These are phyloP conservation scores for Olyra latifolia DNA, from an alignment of 176 grass and related monocot species.

Conservation along the genomic window DNA sequence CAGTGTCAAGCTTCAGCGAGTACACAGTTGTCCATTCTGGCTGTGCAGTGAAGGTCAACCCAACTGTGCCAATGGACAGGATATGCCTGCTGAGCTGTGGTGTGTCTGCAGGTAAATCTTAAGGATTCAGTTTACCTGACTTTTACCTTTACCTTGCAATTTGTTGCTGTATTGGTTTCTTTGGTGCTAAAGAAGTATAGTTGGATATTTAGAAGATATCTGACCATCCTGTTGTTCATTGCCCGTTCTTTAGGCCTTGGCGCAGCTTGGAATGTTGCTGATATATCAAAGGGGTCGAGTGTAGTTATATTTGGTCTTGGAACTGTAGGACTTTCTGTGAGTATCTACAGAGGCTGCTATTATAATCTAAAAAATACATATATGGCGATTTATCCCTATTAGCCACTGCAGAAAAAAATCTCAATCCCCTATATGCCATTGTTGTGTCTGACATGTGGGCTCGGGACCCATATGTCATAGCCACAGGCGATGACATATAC, in stretches of 20 bases:
- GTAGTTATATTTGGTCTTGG: slow-evolving; percentile 98
- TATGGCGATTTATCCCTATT: no score
- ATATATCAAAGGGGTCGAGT: slow-evolving; percentile 73
- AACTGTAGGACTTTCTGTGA: slow-evolving; percentile 91
- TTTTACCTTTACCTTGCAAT: neutral
- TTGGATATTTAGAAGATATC: neutral
- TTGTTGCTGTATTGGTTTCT: neutral
- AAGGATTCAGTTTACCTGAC: neutral
- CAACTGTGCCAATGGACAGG: slow-evolving; percentile 68
- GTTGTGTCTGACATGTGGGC: no score
- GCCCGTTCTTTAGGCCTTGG: slow-evolving; percentile 60
- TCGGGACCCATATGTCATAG: no score
- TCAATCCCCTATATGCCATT: no score
- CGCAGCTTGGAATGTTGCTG: slow-evolving; percentile 90
- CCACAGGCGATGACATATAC: no score
- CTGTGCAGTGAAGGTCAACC: slow-evolving; percentile 74
- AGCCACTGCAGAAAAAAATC: no score
- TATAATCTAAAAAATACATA: slow-evolving; percentile 19
- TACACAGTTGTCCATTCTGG: slow-evolving; percentile 84
- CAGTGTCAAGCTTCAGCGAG: slow-evolving; percentile 97
- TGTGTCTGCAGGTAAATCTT: slow-evolving; percentile 70
- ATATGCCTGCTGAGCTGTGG: slow-evolving; percentile 90
- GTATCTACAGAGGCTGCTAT: slow-evolving; percentile 32
- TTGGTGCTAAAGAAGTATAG: neutral
- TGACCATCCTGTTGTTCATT: slow-evolving; percentile 3